A percentile compares a stretch with the other conserved stretches of the same genome.
These are phyloP conservation scores for Patellaria atrata DNA, from an alignment of 495 filamentous ascomycete species.

Conservation along the genomic window DNA sequence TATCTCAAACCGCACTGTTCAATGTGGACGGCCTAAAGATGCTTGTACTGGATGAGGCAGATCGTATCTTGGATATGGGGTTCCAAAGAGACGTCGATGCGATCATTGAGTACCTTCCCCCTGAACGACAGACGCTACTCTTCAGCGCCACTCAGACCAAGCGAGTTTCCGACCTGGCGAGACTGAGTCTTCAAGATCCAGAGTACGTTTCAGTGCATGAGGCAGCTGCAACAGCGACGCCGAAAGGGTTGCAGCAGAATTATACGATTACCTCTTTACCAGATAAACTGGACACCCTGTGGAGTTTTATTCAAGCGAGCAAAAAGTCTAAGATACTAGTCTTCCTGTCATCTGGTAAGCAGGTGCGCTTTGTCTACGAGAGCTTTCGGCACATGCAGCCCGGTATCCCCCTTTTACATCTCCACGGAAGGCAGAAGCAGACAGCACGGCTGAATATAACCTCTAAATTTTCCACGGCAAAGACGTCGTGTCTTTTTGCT, in stretches of 20 bases:
- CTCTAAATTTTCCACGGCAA: conserved; percentile 57
- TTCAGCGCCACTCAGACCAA: conserved; percentile 97
- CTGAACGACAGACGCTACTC: conserved; percentile 74
- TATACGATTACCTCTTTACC: conserved; percentile 73
- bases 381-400: conserved; percentile 86
- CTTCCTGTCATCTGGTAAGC: conserved; percentile 87
- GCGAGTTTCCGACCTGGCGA: conserved; percentile 79
- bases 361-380: conserved; percentile 91
- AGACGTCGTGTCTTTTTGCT: conserved; percentile 77
- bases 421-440: conserved; percentile 92
- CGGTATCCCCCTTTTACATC: conserved; percentile 85
- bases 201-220: conserved; percentile 95
- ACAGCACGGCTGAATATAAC: conserved; percentile 75
- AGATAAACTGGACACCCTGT: conserved; percentile 82
- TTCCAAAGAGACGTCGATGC: conserved; percentile 87
- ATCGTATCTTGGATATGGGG: conserved; percentile 96
- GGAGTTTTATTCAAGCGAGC: conserved; percentile 78
- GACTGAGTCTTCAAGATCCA: conserved; percentile 74
- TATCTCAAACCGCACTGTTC: conserved; percentile 86
- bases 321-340: conserved; percentile 86
- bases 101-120: conserved; percentile 82
- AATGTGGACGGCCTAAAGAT: conserved; percentile 84
- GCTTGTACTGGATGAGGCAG: conserved; percentile 89
- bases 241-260: conserved; percentile 71
- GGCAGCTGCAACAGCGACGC: conserved; percentile 64